Evolutionary conservation across 1,139 yeast species (phyloP).

Genomic region (Martiniozyma asiatica): DNA sequence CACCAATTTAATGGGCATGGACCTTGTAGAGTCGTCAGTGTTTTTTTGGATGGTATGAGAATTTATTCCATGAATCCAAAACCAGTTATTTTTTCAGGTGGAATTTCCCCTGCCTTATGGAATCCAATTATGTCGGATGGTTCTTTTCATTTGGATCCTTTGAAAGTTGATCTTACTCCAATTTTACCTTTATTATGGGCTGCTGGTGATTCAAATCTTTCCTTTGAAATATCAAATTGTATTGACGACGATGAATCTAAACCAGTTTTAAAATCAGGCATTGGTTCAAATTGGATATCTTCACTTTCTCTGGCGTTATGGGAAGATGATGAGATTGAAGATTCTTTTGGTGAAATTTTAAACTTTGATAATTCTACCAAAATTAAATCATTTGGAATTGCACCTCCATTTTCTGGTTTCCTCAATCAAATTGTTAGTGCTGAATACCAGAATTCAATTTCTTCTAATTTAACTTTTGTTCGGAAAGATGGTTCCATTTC

Average conservation of each 20-base stretch:
- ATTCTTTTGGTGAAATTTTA: slow-evolving; percentile 29
- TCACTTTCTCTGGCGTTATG: slow-evolving; percentile 56
- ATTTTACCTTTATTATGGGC: slow-evolving; percentile 53
- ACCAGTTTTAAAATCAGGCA: slow-evolving; percentile 17
- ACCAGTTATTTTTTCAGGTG: slow-evolving; percentile 66
- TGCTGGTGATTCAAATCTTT: slow-evolving; percentile 23
- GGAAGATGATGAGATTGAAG: slow-evolving; percentile 34
- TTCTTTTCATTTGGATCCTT: slow-evolving; percentile 60
- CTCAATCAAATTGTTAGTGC: slow-evolving; percentile 29
- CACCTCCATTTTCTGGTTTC: slow-evolving; percentile 26
- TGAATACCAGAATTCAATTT: slow-evolving; percentile 23
- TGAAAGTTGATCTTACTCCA: slow-evolving; percentile 57
- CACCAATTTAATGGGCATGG: slow-evolving; percentile 47
- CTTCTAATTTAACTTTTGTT: slow-evolving; percentile 25
- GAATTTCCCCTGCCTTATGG: slow-evolving; percentile 71
- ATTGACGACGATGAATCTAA: slow-evolving; percentile 28
- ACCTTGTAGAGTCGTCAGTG: slow-evolving; percentile 44
- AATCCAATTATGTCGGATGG: slow-evolving; percentile 59
- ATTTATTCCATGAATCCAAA: slow-evolving; percentile 42
- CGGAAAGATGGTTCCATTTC: slow-evolving; percentile 26
- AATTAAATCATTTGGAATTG: slow-evolving; percentile 18
- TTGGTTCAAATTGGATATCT: slow-evolving; percentile 60
- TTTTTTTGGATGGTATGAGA: slow-evolving; percentile 37
- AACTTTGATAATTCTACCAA: slow-evolving; percentile 21
- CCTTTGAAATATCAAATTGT: slow-evolving; percentile 49